Evolutionary conservation across 2,329 filamentous ascomycete genomes (phyloP).

Genomic region (Lachnum nothofagi): DNA sequence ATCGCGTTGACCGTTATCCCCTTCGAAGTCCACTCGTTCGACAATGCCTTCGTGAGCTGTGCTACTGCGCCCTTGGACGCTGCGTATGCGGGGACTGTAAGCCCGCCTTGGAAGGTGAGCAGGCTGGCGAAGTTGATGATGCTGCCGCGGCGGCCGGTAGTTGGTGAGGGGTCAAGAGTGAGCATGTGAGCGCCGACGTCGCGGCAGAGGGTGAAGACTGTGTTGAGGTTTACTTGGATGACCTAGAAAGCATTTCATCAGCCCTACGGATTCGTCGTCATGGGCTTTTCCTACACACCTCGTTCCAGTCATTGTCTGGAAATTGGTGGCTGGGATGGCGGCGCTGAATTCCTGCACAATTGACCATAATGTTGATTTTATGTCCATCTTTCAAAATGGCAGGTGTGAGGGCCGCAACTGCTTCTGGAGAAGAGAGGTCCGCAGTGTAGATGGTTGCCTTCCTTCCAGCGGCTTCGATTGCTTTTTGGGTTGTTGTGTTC

Average conservation of each 20-base stretch:
- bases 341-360: conserved; percentile 40
- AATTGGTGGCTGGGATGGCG: conserved; percentile 37
- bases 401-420: conserved; percentile 57
- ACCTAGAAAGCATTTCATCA: conserved; percentile 35
- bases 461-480: conserved; percentile 61
- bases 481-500: conserved; percentile 45
- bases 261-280: conserved; percentile 40
- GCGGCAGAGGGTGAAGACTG: conserved; percentile 73
- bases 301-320: conserved; percentile 36
- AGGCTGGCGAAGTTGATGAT: conserved; percentile 84
- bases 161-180: conserved; percentile 55
- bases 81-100: conserved; percentile 84
- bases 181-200: conserved; percentile 79
- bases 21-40: conserved; percentile 78
- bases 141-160: conserved; percentile 62
- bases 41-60: conserved; percentile 61
- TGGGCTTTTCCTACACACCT: conserved; percentile 57
- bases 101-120: conserved; percentile 83
- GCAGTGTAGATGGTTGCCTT: conserved; percentile 63
- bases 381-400: conserved; percentile 49
- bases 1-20: conserved; percentile 84
- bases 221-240: conserved; percentile 78
- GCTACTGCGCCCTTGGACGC: conserved; percentile 80
- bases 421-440: conserved; percentile 58
- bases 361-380: conserved; percentile 42